Evolutionary conservation across 352 stramenopile genomes (phyloP), one percentile per base, ranked within the genome.

Genomic region (Thalassiosira hispida): DNA sequence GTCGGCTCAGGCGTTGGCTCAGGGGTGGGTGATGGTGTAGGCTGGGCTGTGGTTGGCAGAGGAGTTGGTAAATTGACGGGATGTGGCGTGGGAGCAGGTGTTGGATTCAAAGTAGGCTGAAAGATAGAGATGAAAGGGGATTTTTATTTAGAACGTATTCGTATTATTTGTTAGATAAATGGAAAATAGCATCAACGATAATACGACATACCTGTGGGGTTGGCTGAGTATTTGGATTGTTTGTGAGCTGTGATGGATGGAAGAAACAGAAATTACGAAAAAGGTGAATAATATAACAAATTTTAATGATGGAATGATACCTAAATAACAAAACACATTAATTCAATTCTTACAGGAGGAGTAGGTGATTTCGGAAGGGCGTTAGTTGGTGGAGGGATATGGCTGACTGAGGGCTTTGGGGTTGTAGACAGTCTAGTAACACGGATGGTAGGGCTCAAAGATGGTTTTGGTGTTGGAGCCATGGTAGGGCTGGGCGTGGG

Each of bases 11-110:
- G 23, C 2, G 64, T 64, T 14, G 64, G 64, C 4, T 56, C 23
- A n/a, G 64, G 35, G 31, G 33, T 73, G 20, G 64, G 57, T 29
- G 61, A n/a, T 22, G 31, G n/a, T 22, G 55, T 20, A 2, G 55
- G 47, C 5, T 31, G 4, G 25, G 47, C 11, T 56, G 47, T 56
- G 22, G 47, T 18, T 16, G 38, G 38, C 2, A 18, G 1, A 18
- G 38, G 38, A 18, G 38, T 47, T 5, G 38, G 38, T 12, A 47
- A 47, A 47, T 18, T n/a, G 38, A 47, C 14, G 14, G n/a, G 7
- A 47, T 38, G 31, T 8, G 31, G 31, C 31, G 31, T 38, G 31
- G 31, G 31, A 38, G 3, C 31, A 38, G 8, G 31, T 3, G 31
- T 38, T 38, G 31, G 31, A 38, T 38, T 9, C 31, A 38, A 8